A percentile compares a stretch with the other conserved stretches of the same genome.
Conservation (phyloP, 345 rosid genomes). For the Noccaea bulbosa region DNA sequence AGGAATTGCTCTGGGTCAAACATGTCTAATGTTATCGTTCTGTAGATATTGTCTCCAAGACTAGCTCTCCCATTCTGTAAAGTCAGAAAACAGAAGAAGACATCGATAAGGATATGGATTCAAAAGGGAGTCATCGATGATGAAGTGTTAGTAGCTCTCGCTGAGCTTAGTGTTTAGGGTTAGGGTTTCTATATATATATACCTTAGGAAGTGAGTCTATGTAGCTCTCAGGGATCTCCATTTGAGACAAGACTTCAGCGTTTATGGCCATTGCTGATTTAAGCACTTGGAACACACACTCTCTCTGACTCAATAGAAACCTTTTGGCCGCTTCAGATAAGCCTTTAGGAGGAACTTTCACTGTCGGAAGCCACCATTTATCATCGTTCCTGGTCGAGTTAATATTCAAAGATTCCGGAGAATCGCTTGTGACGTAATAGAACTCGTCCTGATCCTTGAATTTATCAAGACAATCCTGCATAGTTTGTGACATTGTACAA, state of each 20-base stretch:
- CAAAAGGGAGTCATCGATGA: neutral
- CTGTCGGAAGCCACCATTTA: constrained; percentile 88
- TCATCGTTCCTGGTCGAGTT: constrained; percentile 61
- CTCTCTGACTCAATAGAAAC: constrained; percentile 75
- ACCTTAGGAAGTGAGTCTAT: constrained; percentile 90
- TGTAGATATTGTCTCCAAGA: constrained; percentile 76
- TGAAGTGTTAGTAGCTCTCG: too few species aligned
- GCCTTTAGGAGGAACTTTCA: constrained; percentile 70
- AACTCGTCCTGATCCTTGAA: constrained; percentile 76
- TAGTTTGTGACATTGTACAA: neutral
- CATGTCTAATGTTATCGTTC: constrained; percentile 64
- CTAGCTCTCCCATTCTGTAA: constrained; percentile 76
- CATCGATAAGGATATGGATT: neutral
- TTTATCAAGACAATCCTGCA: constrained; percentile 78
- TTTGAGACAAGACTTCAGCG: constrained; percentile 71
- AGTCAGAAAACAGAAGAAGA: neutral
- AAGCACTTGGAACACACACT: constrained; percentile 78
- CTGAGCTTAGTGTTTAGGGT: constrained; percentile 1
- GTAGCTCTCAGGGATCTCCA: constrained; percentile 89
- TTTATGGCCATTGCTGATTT: constrained; percentile 94
- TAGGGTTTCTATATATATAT: constrained; percentile 1
- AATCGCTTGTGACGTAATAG: constrained; percentile 57
- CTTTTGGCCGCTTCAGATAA: constrained; percentile 66
- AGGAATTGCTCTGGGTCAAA: constrained; percentile 83
- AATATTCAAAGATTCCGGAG: constrained; percentile 60